A percentile compares a stretch with the other conserved stretches of the same genome.
phyloP scores from a whole-genome alignment of 345 rosid genomes.

The Ceriops tagal region DNA sequence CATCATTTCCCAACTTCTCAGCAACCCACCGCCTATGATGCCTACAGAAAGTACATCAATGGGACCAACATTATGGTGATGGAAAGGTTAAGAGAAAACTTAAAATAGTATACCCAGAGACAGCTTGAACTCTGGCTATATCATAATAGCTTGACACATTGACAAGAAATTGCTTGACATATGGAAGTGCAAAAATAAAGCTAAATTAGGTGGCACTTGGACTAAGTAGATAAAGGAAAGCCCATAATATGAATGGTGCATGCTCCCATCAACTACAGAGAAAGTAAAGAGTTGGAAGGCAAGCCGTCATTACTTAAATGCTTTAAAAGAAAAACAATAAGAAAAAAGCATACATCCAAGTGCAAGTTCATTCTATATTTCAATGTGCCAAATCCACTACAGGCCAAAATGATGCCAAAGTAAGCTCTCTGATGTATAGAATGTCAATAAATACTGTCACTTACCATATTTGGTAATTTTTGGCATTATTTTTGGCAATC shows the following conservation, averaged over 20 bases:
- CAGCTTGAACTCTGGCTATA: constrained; percentile 12
- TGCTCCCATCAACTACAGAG: background rate
- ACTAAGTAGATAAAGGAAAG: background rate
- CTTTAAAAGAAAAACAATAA: background rate
- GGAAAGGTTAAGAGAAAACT: background rate
- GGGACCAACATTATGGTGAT: background rate
- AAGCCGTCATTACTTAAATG: background rate
- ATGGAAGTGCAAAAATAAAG: background rate
- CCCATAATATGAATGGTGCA: background rate
- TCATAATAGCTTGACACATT: background rate
- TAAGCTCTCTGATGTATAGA: background rate
- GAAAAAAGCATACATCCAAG: too few species aligned
- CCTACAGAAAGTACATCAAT: constrained; percentile 37
- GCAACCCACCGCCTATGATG: constrained; percentile 98
- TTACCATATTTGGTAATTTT: constrained; percentile 93
- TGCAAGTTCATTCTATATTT: too few species aligned
- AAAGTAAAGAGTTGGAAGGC: background rate
- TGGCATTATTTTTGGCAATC: constrained; percentile 63
- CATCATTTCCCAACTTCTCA: constrained; percentile 70
- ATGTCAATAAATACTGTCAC: background rate
- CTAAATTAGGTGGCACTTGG: background rate
- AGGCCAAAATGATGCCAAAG: too few species aligned
- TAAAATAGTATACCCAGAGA: constrained; percentile 1
- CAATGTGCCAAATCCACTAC: too few species aligned
- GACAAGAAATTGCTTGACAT: background rate